Percentiles rank a stretch among this genome's conserved stretches.
phyloP scores from a whole-genome alignment of 129 eudicot species.

The Artemisia tridentata region DNA sequence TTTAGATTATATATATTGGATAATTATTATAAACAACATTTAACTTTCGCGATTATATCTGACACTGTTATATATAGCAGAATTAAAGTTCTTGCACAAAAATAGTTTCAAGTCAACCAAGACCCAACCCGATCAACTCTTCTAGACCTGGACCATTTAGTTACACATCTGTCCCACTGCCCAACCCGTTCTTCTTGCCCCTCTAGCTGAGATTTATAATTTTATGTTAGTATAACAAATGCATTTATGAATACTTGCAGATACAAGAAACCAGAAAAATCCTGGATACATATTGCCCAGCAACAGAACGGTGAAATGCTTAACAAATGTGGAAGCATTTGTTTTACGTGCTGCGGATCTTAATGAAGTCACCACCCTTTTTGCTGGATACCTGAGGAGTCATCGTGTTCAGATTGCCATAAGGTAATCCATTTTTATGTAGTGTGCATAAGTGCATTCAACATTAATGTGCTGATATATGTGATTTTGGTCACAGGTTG shows the following conservation, averaged over 20 bases:
- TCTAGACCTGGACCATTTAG: not conserved
- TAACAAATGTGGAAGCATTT: constrained; percentile 77
- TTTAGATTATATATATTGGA: not conserved
- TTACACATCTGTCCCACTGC: not conserved
- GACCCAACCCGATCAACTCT: too few species aligned
- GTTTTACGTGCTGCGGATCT: constrained; percentile 66
- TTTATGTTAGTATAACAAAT: not conserved
- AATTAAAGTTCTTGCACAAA: too few species aligned
- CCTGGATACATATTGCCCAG: constrained; percentile 49
- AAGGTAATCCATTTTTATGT: constrained; percentile 43
- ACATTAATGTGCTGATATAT: not conserved
- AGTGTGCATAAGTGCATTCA: not conserved
- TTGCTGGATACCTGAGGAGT: constrained; percentile 54
- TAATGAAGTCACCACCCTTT: constrained; percentile 70
- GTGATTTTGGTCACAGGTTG: not conserved
- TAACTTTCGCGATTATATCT: too few species aligned
- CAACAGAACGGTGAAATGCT: constrained; percentile 61
- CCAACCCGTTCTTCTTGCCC: not conserved
- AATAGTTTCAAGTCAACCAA: not conserved
- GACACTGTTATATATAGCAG: too few species aligned
- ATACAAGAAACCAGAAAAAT: constrained; percentile 35
- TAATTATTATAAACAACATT: too few species aligned
- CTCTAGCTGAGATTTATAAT: not conserved
- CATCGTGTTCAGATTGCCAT: constrained; percentile 74
- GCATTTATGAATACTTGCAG: constrained; percentile 30